Conservation (phyloP, 768 basidiomycete genomes). For the Chiua virens region DNA sequence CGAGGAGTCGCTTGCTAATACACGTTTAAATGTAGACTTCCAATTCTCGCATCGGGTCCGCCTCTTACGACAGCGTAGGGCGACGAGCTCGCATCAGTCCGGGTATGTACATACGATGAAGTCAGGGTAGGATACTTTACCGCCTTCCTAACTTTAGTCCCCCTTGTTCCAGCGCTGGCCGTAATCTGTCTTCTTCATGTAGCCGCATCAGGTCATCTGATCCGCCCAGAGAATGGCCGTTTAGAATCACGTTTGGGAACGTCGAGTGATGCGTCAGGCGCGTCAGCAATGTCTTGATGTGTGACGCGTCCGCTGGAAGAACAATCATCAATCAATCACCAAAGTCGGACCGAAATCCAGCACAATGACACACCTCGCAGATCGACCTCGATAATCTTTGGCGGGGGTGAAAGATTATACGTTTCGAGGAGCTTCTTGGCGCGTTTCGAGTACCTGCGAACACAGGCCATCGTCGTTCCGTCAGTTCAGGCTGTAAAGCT, state of each 20-base stretch:
- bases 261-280: conserved; percentile 68
- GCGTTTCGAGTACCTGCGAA: conserved; percentile 27
- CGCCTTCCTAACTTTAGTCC: conserved; percentile 39
- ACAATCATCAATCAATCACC: neutral
- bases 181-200: conserved; percentile 49
- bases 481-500: no score
- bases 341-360: neutral
- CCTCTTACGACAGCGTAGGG: no score
- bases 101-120: neutral
- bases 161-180: conserved; percentile 44
- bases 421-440: conserved; percentile 50
- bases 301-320: conserved; percentile 52
- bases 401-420: conserved; percentile 62
- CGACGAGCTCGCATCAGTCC: no score
- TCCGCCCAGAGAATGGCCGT: conserved; percentile 64
- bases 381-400: conserved; percentile 76
- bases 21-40: no score
- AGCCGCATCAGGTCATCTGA: conserved; percentile 53
- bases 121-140: neutral
- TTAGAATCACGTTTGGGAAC: conserved; percentile 73
- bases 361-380: conserved; percentile 53
- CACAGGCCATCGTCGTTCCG: neutral
- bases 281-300: conserved; percentile 64
- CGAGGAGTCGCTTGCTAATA: neutral
- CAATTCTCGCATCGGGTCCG: no score